Percentiles rank a stretch among this genome's conserved stretches.
phyloP scores from a whole-genome alignment of 1,284 basidiomycete species.

The Cryptococcus maquisensis region DNA sequence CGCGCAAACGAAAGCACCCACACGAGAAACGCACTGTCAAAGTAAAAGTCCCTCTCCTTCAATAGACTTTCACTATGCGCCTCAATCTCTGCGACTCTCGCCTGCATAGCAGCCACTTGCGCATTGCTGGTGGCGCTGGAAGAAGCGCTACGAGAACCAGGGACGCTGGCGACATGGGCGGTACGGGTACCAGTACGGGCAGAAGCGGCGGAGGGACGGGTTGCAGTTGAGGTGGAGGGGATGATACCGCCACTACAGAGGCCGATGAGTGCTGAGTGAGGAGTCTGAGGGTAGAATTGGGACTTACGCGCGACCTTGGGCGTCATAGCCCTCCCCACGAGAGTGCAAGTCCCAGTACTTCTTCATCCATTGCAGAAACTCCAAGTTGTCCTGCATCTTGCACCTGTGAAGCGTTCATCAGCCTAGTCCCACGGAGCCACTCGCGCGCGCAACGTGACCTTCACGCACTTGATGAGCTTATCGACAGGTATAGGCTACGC shows the following conservation, averaged over 20 bases:
- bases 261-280: not conserved
- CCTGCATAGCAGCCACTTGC: slow-evolving; percentile 60
- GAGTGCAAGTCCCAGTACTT: slow-evolving; percentile 93
- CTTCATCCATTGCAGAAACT: slow-evolving; percentile 97
- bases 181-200: slow-evolving; percentile 14
- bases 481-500: slow-evolving; percentile 86
- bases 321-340: slow-evolving; percentile 82
- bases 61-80: slow-evolving; percentile 79
- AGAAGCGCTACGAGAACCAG: slow-evolving; percentile 8
- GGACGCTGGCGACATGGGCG: not conserved
- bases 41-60: slow-evolving; percentile 98
- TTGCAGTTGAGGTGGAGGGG: slow-evolving; percentile 8
- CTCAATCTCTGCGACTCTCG: slow-evolving; percentile 78
- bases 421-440: not conserved
- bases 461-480: slow-evolving; percentile 66
- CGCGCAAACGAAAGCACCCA: not conserved
- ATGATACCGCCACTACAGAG: slow-evolving; percentile 11
- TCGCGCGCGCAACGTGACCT: not conserved
- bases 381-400: slow-evolving; percentile 99
- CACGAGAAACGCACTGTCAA: slow-evolving; percentile 69
- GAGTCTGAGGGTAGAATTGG: not conserved
- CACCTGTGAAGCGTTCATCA: slow-evolving; percentile 51
- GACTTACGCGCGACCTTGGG: slow-evolving; percentile 56
- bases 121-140: slow-evolving; percentile 25
- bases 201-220: slow-evolving; percentile 13